A percentile compares a stretch with the other conserved stretches of the same genome.
Conservation (phyloP, 1,284 basidiomycete genomes). For the Microbotryum silenes-acaulis region DNA sequence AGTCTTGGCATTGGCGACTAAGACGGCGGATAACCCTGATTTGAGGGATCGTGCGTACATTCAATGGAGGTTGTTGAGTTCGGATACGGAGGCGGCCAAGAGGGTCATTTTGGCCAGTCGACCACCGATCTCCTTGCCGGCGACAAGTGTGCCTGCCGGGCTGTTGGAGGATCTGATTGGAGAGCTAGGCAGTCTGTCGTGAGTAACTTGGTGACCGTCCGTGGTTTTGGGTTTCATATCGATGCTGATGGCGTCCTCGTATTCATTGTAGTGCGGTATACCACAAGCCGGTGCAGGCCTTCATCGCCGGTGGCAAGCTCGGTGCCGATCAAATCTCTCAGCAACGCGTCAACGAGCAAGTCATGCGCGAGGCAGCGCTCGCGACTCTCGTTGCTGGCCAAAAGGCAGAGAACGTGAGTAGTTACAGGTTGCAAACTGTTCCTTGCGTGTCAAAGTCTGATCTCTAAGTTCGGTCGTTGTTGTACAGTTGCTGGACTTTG, state of each 20-base stretch:
- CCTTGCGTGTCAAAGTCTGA: neutral
- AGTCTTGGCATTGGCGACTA: constrained; percentile 86
- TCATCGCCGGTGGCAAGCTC: constrained; percentile 42
- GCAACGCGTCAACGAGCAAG: constrained; percentile 7
- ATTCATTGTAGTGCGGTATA: constrained; percentile 52
- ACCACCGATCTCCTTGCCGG: constrained; percentile 86
- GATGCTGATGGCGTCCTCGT: constrained; percentile 54
- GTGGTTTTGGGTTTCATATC: constrained; percentile 20
- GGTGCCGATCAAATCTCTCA: constrained; percentile 64
- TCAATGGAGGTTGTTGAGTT: constrained; percentile 88
- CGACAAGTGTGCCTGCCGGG: constrained; percentile 79
- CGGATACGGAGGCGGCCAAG: constrained; percentile 90
- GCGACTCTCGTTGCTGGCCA: constrained; percentile 82
- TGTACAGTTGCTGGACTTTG: constrained; percentile 68
- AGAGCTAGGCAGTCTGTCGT: constrained; percentile 51
- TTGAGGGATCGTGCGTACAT: constrained; percentile 94
- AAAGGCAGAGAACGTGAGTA: constrained; percentile 69
- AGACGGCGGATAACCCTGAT: constrained; percentile 94
- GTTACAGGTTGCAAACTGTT: too few species aligned
- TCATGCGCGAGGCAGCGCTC: constrained; percentile 61
- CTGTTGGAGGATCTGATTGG: constrained; percentile 87
- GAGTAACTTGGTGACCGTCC: neutral
- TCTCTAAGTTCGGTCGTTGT: neutral
- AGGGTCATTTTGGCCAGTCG: constrained; percentile 82
- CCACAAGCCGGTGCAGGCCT: constrained; percentile 71